phyloP scores from a whole-genome alignment of 208 protist genomes.

The Crithidia brevicula region DNA sequence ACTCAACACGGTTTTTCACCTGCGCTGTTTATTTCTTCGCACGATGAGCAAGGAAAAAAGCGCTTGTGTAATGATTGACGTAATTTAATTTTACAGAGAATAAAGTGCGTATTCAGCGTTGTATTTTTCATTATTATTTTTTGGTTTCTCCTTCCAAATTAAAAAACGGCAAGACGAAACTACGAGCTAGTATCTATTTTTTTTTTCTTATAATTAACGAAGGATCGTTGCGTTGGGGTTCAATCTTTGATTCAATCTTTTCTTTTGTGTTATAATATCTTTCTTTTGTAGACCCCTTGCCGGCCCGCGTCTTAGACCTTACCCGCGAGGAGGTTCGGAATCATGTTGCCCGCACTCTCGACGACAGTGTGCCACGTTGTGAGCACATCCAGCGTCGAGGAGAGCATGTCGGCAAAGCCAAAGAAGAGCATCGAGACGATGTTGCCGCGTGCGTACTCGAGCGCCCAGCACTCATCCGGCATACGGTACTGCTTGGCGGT shows the following conservation, averaged over 20 bases:
- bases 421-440: conserved; percentile 94
- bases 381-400: conserved; percentile 80
- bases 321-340: conserved; percentile 62
- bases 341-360: conserved; percentile 73
- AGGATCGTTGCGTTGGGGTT: too few relatives aligned
- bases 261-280: too few relatives aligned
- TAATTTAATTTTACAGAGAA: too few relatives aligned
- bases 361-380: conserved; percentile 71
- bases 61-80: too few relatives aligned
- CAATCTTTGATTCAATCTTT: background rate
- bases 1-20: too few relatives aligned
- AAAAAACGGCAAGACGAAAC: too few relatives aligned
- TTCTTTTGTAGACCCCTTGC: too few relatives aligned
- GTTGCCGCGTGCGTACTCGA: conserved; percentile 92
- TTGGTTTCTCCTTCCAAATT: too few relatives aligned
- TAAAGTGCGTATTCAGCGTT: too few relatives aligned
- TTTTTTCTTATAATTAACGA: background rate
- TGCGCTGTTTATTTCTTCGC: too few relatives aligned
- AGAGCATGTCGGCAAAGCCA: conserved; percentile 85
- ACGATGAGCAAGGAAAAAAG: too few relatives aligned
- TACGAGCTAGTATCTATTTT: background rate
- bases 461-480: conserved; percentile 89
- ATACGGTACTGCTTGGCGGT: conserved; percentile 91
- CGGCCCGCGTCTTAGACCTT: conserved; percentile 73
- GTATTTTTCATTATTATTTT: too few relatives aligned